These are phyloP conservation scores for Fomitopsis serialis DNA, from an alignment of 768 basidiomycete genomes.

Conservation along the genomic window DNA sequence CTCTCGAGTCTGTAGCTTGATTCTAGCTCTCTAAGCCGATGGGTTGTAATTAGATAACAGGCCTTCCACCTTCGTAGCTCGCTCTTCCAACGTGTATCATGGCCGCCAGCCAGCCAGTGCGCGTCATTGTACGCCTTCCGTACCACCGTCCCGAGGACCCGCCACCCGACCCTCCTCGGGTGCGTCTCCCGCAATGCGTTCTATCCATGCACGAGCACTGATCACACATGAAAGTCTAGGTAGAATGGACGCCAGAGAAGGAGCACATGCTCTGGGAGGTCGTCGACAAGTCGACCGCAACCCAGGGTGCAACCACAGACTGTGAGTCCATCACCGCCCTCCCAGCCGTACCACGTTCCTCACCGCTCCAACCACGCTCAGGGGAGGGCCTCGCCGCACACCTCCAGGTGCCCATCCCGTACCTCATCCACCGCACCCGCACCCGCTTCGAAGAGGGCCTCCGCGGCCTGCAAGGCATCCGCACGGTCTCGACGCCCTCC, in stretches of 20 bases:
- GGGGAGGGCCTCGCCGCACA: conserved; percentile 83
- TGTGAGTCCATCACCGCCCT: conserved; percentile 41
- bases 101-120: conserved; percentile 19
- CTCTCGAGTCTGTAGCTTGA: too few species aligned
- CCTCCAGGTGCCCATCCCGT: conserved; percentile 77
- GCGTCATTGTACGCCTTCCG: conserved; percentile 77
- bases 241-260: conserved; percentile 83
- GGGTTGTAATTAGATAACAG: too few species aligned
- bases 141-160: conserved; percentile 73
- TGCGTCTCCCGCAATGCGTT: conserved; percentile 31
- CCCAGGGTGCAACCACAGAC: conserved; percentile 70
- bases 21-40: too few species aligned
- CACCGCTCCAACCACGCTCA: conserved; percentile 21
- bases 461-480: conserved; percentile 70
- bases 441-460: conserved; percentile 83
- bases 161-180: conserved; percentile 59
- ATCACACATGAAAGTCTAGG: conserved; percentile 35
- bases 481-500: conserved; percentile 39
- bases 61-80: too few species aligned
- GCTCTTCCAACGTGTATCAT: background rate
- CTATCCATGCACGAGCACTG: background rate
- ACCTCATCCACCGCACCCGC: conserved; percentile 79
- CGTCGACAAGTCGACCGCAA: conserved; percentile 70
- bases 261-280: conserved; percentile 86
- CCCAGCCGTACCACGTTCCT: background rate